Evolutionary conservation across 179 eudicot species (phyloP).

Genomic region (Monotropa hypopitys): DNA sequence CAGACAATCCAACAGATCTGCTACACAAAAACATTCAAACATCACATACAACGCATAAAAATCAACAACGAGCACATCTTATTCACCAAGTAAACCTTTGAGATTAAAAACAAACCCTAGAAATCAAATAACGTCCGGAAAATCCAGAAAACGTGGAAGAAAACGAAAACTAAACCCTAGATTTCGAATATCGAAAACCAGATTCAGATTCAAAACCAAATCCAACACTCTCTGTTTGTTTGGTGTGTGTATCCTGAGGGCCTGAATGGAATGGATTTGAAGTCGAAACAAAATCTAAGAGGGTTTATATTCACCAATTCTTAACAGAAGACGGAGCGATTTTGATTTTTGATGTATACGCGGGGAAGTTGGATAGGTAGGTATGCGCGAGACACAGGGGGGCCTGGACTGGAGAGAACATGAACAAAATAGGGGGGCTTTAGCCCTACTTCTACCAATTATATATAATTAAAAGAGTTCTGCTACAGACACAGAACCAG

Average conservation of each 20-base stretch:
- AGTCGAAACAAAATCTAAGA: neutral
- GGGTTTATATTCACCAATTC: neutral
- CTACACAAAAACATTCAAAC: neutral
- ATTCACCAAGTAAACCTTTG: neutral
- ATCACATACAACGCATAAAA: neutral
- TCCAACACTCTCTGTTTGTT: neutral
- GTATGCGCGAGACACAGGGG: no score
- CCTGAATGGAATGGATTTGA: neutral
- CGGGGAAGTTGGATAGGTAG: no score
- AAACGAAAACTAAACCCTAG: conserved; percentile 4
- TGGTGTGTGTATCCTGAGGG: no score
- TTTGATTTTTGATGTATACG: neutral
- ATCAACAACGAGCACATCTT: no score
- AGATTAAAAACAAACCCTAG: neutral
- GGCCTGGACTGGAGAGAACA: no score
- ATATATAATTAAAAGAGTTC: no score
- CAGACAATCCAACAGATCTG: neutral
- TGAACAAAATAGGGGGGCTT: no score
- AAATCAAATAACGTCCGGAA: neutral
- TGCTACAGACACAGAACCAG: no score
- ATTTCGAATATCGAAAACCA: no score
- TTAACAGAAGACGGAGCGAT: neutral
- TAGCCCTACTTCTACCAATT: no score
- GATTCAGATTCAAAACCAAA: neutral
- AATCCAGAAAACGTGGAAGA: neutral